Conservation (phyloP, 177 flowering plant species). For the Vitis hybrid region DNA sequence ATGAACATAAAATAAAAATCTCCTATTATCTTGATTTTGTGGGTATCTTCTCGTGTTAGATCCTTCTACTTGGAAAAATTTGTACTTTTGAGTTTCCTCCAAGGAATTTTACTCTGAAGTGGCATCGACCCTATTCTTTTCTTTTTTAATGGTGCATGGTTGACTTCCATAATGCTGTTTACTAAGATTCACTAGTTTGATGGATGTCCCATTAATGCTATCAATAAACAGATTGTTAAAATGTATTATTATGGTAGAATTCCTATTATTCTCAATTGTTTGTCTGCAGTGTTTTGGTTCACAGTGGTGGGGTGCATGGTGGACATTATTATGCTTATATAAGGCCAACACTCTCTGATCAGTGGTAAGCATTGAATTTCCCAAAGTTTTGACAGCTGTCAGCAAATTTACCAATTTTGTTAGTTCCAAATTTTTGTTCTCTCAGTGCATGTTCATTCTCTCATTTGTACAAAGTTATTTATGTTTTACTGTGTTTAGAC, state of each 20-base stretch:
- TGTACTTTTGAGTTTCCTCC: too few relatives aligned
- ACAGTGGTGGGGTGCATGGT: slow-evolving; percentile 82
- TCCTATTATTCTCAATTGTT: neutral
- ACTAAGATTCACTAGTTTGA: neutral
- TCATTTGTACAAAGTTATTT: neutral
- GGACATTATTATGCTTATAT: slow-evolving; percentile 84
- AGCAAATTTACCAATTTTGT: neutral
- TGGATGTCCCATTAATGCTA: neutral
- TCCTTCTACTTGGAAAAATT: too few relatives aligned
- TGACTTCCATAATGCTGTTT: too few relatives aligned
- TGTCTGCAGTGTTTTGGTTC: slow-evolving; percentile 67
- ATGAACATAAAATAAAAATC: too few relatives aligned
- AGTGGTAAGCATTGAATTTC: slow-evolving; percentile 42
- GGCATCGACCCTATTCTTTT: too few relatives aligned
- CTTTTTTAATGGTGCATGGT: too few relatives aligned
- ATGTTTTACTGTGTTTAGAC: neutral
- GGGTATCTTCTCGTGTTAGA: too few relatives aligned
- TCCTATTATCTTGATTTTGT: too few relatives aligned
- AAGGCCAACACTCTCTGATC: slow-evolving; percentile 72
- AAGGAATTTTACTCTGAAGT: too few relatives aligned
- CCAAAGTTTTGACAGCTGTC: neutral
- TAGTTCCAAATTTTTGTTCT: neutral
- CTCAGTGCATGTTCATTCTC: neutral
- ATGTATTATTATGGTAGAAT: neutral
- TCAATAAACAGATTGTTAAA: neutral